Evolutionary conservation across 2,329 filamentous ascomycete species (phyloP).

Genomic region (Thielaviopsis punctulata): DNA sequence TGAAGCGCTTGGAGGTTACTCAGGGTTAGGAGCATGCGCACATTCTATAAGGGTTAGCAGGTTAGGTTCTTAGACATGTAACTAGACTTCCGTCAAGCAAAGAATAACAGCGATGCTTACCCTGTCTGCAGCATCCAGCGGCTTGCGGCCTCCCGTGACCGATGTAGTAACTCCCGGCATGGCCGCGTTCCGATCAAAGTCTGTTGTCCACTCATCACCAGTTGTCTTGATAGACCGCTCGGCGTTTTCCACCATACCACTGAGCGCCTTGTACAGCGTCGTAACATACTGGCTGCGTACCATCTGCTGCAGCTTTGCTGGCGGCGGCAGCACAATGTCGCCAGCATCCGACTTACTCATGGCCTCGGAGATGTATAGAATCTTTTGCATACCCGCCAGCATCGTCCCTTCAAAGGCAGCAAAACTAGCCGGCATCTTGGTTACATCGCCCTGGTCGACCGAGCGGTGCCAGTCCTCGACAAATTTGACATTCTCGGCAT

Average conservation of each 20-base stretch:
- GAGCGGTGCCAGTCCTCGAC: slow-evolving; percentile 88
- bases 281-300: slow-evolving; percentile 84
- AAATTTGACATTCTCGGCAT: slow-evolving; percentile 81
- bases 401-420: slow-evolving; percentile 70
- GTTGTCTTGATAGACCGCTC: slow-evolving; percentile 53
- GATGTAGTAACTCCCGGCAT: slow-evolving; percentile 13
- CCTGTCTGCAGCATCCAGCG: slow-evolving; percentile 37
- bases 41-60: slow-evolving; percentile 39
- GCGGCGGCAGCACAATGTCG: slow-evolving; percentile 70
- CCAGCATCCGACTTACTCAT: slow-evolving; percentile 54
- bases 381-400: slow-evolving; percentile 79
- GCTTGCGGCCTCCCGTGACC: slow-evolving; percentile 21
- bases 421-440: slow-evolving; percentile 78
- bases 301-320: slow-evolving; percentile 75
- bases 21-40: slow-evolving; percentile 83
- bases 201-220: slow-evolving; percentile 43
- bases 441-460: slow-evolving; percentile 67
- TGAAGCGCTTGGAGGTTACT: slow-evolving; percentile 80
- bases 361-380: slow-evolving; percentile 80
- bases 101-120: slow-evolving; percentile 23
- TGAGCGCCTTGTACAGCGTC: slow-evolving; percentile 83
- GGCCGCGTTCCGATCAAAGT: slow-evolving; percentile 20
- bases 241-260: slow-evolving; percentile 93
- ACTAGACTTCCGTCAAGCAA: background rate
- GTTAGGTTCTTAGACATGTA: too few relatives aligned